Base-by-base conservation (phyloP, 345 rosid species). In the Hypericum androsaemum region DNA sequence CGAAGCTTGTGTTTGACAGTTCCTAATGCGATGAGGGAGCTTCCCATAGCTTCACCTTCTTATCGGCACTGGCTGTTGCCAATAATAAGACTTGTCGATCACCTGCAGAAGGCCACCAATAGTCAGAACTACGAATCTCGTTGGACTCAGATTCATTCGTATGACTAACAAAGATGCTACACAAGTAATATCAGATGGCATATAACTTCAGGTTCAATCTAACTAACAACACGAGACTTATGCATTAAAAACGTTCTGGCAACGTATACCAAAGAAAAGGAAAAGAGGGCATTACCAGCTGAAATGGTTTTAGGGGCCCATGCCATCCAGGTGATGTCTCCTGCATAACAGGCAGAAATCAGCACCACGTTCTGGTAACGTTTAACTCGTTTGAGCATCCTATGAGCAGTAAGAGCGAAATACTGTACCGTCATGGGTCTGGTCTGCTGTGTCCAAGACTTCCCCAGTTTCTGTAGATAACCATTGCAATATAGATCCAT, bases 31-130 rank as follows among this genome's bases (percentile, higher is more conserved):
- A 64, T 15, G 78, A 67, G 17, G 96, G 94, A 53, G 83, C 81
- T 55, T 72, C 83, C 96, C 96, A 88, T 50, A 92, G 68, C 77
- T 84, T 90, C 60, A 90, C 92, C 68, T 87, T 90, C 74, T 90
- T 84, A 82, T 90, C 98, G 38, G 55, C 76, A 39, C 94, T 71
- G 50, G 95, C 66, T 6, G 96, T 81, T 7, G 82, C 98, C 54
- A 88, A 76, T 47, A 92, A 68, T 63, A 66, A 43, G 37, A 41
- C 76, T 54, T 59, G 55, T 16, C 58, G 63, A 49, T 72, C 76
- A 48, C 94, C 98, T 84, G 80, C 47, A 57, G 42, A 57, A 65
- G 7, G 16, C 7, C 48, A 44, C 12, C 16, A 12, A 3, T n/a
- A 12, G 48, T 10, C 48, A 7, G 16, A 44, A 44, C 13, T 12